Percentiles rank a stretch among this genome's conserved stretches.
Conservation (phyloP, 495 filamentous ascomycete species). For the Penicillium goetzii region DNA sequence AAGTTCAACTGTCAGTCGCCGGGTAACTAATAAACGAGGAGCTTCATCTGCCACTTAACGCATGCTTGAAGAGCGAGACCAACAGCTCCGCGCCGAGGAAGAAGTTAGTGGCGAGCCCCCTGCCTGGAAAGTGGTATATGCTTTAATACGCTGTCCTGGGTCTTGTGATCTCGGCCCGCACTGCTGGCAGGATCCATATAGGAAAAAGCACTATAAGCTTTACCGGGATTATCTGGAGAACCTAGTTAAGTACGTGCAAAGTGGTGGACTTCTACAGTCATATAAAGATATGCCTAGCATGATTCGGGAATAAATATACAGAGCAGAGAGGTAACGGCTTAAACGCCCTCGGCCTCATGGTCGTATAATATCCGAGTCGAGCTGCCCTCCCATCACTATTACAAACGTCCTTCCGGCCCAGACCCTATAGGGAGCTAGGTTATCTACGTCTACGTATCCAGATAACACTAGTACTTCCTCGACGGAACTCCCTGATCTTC, state of each 20-base stretch:
- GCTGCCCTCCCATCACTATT: conserved; percentile 12
- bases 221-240: too few relatives aligned
- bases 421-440: conserved; percentile 11
- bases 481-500: conserved; percentile 6
- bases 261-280: too few relatives aligned
- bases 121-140: conserved; percentile 21
- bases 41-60: conserved; percentile 17
- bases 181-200: conserved; percentile 25
- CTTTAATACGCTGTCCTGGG: conserved; percentile 25
- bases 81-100: conserved; percentile 16
- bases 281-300: too few relatives aligned
- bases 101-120: conserved; percentile 16
- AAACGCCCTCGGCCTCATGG: too few relatives aligned
- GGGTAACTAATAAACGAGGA: conserved; percentile 19
- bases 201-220: conserved; percentile 21
- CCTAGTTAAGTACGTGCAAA: too few relatives aligned
- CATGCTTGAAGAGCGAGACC: conserved; percentile 18
- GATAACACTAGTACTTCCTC: conserved; percentile 6
- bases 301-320: too few relatives aligned
- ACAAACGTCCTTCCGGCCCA: conserved; percentile 20
- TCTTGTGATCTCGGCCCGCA: conserved; percentile 21
- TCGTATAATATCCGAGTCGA: too few relatives aligned
- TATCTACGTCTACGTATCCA: conserved; percentile 5
- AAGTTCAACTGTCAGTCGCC: conserved; percentile 7
- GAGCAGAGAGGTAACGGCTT: too few relatives aligned